Percentiles rank a stretch among this genome's conserved stretches.
Evolutionary conservation across 192 early-diverging fungal species (phyloP).

Genomic region (Podila clonocystis): DNA sequence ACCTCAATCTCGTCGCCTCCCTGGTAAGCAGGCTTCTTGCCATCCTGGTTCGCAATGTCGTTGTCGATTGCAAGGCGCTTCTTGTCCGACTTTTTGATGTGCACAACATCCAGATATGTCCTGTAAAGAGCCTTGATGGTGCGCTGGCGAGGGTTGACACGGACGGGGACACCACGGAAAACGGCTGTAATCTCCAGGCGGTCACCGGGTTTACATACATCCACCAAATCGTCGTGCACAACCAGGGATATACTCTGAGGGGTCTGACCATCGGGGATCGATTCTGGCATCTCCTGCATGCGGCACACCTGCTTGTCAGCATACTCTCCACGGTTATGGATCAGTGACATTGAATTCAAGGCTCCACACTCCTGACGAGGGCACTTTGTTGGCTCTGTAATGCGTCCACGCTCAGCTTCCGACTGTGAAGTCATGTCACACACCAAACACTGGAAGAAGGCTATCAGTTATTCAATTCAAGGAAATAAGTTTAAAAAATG

Average conservation of each 20-base stretch:
- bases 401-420: constrained; percentile 87
- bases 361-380: constrained; percentile 80
- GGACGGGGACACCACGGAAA: constrained; percentile 92
- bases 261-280: constrained; percentile 96
- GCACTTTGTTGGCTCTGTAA: constrained; percentile 88
- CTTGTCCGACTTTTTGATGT: constrained; percentile 84
- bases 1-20: constrained; percentile 50
- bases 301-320: constrained; percentile 93
- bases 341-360: constrained; percentile 84
- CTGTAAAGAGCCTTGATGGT: constrained; percentile 92
- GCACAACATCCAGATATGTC: constrained; percentile 96
- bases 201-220: constrained; percentile 93
- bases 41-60: constrained; percentile 36
- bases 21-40: constrained; percentile 29
- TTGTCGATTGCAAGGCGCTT: constrained; percentile 68
- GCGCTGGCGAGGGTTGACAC: constrained; percentile 87
- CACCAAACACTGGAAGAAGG: constrained; percentile 92
- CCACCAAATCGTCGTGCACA: constrained; percentile 94
- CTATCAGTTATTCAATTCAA: constrained; percentile 40
- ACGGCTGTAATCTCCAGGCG: constrained; percentile 95
- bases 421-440: constrained; percentile 88
- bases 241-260: constrained; percentile 95
- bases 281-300: constrained; percentile 96
- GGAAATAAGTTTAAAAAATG: background rate
- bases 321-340: constrained; percentile 96